Evolutionary conservation across 164 flowering plant genomes (phyloP), one percentile per base, ranked within the genome.

Genomic region (Saururus chinensis): DNA sequence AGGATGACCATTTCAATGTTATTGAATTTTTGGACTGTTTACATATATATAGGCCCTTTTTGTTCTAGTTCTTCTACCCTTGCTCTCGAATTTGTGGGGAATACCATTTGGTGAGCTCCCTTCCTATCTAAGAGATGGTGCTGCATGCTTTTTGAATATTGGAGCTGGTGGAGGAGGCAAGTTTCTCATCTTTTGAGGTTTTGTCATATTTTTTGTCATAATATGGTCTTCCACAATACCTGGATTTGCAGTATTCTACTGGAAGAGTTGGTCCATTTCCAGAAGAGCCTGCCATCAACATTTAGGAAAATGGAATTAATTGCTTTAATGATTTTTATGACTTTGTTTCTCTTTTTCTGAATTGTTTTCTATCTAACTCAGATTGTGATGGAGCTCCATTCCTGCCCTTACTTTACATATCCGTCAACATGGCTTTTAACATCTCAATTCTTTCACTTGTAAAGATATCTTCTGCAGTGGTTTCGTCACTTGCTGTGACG

Each of bases 371-470:
- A 55, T 0, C 59, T n/a, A n/a, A n/a, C n/a, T 68, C 84, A 88
- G 98, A 88, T 61, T 88, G 98, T 55, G 78, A 76, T 21, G 98
- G 98, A 53, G 80, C 98, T 59, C 98, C 95, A 12, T 62, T 80
- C 53, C 75, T 92, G 51, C 98, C 96, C 19, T 70, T 92, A 13
- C 82, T 92, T 23, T 92, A 81, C 72, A 75, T 88, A 61, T 22
- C 64, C 22, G 64, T 74, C 57, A 92, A 92, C 64, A 72, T 92
- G 66, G 81, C 81, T 51, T 88, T 91, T 77, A 88, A 88, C 77
- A 85, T 88, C 68, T 79, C 90, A 14, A 54, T 80, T 71, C 92
- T 88, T 66, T 76, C 73, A 71, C 77, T 88, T 14, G 75, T 92
- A 22, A 88, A 84, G 68, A 69, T 70, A 45, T 85, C 92, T 22